phyloP scores from a whole-genome alignment of 768 basidiomycete species.

The Trametes gibbosa region DNA sequence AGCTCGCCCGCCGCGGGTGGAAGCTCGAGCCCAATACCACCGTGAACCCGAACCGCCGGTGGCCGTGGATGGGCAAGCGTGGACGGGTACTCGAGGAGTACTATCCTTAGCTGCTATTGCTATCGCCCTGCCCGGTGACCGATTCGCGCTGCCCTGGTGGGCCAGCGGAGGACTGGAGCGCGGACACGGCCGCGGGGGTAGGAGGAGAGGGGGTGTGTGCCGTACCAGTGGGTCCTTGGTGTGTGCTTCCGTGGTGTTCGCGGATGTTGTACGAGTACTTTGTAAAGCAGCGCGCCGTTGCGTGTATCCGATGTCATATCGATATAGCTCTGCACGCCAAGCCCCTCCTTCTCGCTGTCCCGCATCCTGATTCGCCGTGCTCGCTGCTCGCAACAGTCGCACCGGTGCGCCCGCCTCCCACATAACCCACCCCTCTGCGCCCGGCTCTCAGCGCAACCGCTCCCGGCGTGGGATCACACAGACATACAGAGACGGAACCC shows the following conservation, averaged over 20 bases:
- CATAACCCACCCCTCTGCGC: neutral
- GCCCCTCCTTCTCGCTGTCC: neutral
- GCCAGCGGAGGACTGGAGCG: neutral
- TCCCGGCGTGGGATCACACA: constrained; percentile 10
- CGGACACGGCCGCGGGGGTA: neutral
- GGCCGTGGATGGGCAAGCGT: constrained; percentile 84
- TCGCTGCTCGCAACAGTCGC: no score
- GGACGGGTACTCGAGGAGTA: constrained; percentile 61
- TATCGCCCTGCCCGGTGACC: no score
- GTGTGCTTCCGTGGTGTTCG: neutral
- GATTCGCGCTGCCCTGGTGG: neutral
- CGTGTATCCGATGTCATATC: neutral
- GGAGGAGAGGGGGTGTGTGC: no score
- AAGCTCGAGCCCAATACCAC: constrained; percentile 69
- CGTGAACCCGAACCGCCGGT: constrained; percentile 64
- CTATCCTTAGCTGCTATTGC: constrained; percentile 14
- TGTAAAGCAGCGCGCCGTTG: neutral
- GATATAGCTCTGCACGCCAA: constrained; percentile 13
- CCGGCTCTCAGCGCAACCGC: constrained; percentile 4
- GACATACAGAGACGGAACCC: neutral
- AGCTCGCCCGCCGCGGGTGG: constrained; percentile 70
- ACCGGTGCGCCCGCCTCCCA: neutral
- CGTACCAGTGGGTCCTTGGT: neutral
- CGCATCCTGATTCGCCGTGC: neutral
- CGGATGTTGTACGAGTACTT: constrained; percentile 18